A percentile compares a stretch with the other conserved stretches of the same genome.
phyloP scores from a whole-genome alignment of 2,329 filamentous ascomycete species.

The Incumbomyces lentus region DNA sequence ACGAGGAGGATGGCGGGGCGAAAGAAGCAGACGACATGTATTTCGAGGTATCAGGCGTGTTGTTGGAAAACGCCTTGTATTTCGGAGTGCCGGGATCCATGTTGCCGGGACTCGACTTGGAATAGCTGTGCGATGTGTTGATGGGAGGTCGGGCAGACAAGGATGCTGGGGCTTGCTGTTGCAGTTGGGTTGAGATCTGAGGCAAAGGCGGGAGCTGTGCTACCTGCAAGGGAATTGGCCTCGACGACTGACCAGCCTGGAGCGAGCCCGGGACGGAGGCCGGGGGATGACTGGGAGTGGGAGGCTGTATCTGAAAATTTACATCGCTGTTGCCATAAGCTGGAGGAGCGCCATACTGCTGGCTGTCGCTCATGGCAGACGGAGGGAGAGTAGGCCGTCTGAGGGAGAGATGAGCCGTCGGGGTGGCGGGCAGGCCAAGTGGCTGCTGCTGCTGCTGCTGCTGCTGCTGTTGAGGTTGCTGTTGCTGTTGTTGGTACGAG shows the following conservation, averaged over 20 bases:
- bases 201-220: constrained; percentile 49
- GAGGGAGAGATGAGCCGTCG: constrained; percentile 2
- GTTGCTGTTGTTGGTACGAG: constrained; percentile 1
- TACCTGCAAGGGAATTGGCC: constrained; percentile 39
- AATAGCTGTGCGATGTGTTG: constrained; percentile 63
- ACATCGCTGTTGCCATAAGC: constrained; percentile 40
- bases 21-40: constrained; percentile 44
- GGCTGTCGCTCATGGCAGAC: constrained; percentile 31
- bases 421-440: background rate
- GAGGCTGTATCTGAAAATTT: constrained; percentile 51
- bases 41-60: constrained; percentile 53
- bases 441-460: constrained; percentile 8
- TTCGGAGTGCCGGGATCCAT: constrained; percentile 42
- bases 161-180: constrained; percentile 24
- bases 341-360: constrained; percentile 42
- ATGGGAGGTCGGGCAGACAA: constrained; percentile 57
- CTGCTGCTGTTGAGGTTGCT: constrained; percentile 5
- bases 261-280: constrained; percentile 48
- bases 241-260: constrained; percentile 39
- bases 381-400: constrained; percentile 20
- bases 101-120: constrained; percentile 69
- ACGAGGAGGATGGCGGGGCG: constrained; percentile 32
- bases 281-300: constrained; percentile 33
- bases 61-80: constrained; percentile 52
- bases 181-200: constrained; percentile 35